Conservation (phyloP, 2,329 filamentous ascomycete genomes). For the Stemphylium beticola region DNA sequence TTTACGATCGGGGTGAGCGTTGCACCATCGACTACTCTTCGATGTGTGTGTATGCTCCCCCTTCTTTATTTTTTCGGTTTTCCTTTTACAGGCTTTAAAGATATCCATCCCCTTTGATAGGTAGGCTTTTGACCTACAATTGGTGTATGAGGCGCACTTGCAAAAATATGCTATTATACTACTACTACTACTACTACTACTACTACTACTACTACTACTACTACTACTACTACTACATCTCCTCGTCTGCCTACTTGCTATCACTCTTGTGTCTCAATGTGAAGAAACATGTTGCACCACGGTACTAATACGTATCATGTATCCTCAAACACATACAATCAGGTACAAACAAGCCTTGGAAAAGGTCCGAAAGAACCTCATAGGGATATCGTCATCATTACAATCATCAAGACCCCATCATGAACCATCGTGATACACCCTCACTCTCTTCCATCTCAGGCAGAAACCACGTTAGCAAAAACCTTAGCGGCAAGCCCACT, state of each 20-base stretch:
- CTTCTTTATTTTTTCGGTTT: background rate
- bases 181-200: too few relatives aligned
- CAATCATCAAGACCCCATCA: background rate
- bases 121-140: background rate
- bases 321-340: background rate
- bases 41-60: too few relatives aligned
- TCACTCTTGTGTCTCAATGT: too few relatives aligned
- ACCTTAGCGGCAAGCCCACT: slow-evolving; percentile 85
- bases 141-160: background rate
- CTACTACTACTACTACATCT: too few relatives aligned
- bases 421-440: background rate
- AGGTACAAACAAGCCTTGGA: background rate
- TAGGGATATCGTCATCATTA: slow-evolving; percentile 26
- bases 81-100: slow-evolving; percentile 4
- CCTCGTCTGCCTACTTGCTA: too few relatives aligned
- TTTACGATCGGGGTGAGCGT: too few relatives aligned
- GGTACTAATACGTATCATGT: background rate
- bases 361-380: background rate
- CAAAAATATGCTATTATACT: background rate
- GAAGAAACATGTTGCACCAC: too few relatives aligned
- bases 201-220: background rate
- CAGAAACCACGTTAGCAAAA: slow-evolving; percentile 74
- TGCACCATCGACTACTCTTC: too few relatives aligned
- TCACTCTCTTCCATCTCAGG: background rate
- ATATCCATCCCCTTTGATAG: slow-evolving; percentile 11